A percentile compares a stretch with the other conserved stretches of the same genome.
phyloP scores from a whole-genome alignment of 1,284 basidiomycete genomes.

The Trametes pubescens region DNA sequence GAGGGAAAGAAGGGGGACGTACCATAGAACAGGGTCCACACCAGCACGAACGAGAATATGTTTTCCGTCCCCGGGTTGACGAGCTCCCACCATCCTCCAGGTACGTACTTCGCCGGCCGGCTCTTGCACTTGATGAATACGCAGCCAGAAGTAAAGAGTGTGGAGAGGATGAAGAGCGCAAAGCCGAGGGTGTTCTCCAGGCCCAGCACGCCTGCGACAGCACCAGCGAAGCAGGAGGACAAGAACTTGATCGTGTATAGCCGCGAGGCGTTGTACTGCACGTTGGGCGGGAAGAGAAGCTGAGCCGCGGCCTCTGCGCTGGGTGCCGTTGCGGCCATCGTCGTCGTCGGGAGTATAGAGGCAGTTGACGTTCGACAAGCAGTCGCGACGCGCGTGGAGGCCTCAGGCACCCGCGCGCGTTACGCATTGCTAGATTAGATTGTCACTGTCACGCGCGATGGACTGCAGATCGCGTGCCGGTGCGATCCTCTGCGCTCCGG shows the following conservation, averaged over 20 bases:
- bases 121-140: conserved; percentile 79
- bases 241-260: conserved; percentile 74
- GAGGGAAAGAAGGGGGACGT: conserved; percentile 39
- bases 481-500: conserved; percentile 22
- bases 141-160: conserved; percentile 69
- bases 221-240: conserved; percentile 84
- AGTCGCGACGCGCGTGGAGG: conserved; percentile 9
- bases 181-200: conserved; percentile 87
- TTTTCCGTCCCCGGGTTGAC: conserved; percentile 88
- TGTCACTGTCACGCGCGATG: conserved; percentile 22
- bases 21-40: conserved; percentile 93
- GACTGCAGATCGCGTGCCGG: conserved; percentile 21
- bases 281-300: conserved; percentile 75
- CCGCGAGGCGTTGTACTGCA: conserved; percentile 72
- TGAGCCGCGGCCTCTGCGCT: conserved; percentile 60
- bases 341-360: conserved; percentile 31
- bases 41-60: conserved; percentile 84
- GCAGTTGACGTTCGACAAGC: neutral
- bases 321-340: conserved; percentile 37
- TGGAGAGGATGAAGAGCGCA: conserved; percentile 75
- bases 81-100: conserved; percentile 69
- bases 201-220: conserved; percentile 86
- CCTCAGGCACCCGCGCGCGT: conserved; percentile 15
- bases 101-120: conserved; percentile 63
- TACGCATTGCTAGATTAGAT: conserved; percentile 23